Evolutionary conservation across 306 rosid species (phyloP).

Genomic region (Begonia masoniana): DNA sequence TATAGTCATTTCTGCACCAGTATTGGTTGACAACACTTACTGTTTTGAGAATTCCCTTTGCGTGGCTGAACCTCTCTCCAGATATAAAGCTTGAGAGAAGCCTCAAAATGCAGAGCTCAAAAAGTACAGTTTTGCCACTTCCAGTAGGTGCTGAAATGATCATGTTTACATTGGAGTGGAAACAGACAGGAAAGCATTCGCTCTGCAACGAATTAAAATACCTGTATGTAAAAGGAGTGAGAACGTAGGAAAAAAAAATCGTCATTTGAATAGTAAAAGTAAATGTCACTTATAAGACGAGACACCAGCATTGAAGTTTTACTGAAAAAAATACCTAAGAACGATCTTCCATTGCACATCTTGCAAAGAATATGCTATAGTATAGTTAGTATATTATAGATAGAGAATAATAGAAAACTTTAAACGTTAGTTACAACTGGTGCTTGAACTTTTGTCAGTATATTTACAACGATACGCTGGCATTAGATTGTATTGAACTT

Average conservation of each 20-base stretch:
- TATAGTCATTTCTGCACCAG: too few relatives aligned
- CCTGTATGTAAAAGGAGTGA: slow-evolving; percentile 24
- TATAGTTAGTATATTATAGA: not conserved
- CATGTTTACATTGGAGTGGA: slow-evolving; percentile 84
- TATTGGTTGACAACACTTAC: slow-evolving; percentile 29
- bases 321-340: not conserved
- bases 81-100: slow-evolving; percentile 69
- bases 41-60: slow-evolving; percentile 80
- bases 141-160: slow-evolving; percentile 96
- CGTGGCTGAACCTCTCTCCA: slow-evolving; percentile 41
- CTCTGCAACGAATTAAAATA: slow-evolving; percentile 95
- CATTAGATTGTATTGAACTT: too few relatives aligned
- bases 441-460: too few relatives aligned
- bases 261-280: not conserved
- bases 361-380: not conserved
- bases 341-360: not conserved
- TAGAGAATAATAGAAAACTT: too few relatives aligned
- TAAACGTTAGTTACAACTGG: too few relatives aligned
- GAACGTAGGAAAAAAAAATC: not conserved
- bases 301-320: not conserved
- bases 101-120: slow-evolving; percentile 92
- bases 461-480: too few relatives aligned
- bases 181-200: slow-evolving; percentile 84
- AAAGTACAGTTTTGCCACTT: slow-evolving; percentile 91
- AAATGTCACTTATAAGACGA: not conserved